A percentile compares a stretch with the other conserved stretches of the same genome.
These are phyloP conservation scores for Fraxinus sp. DNA, from an alignment of 305 asterid genomes.

Conservation along the genomic window DNA sequence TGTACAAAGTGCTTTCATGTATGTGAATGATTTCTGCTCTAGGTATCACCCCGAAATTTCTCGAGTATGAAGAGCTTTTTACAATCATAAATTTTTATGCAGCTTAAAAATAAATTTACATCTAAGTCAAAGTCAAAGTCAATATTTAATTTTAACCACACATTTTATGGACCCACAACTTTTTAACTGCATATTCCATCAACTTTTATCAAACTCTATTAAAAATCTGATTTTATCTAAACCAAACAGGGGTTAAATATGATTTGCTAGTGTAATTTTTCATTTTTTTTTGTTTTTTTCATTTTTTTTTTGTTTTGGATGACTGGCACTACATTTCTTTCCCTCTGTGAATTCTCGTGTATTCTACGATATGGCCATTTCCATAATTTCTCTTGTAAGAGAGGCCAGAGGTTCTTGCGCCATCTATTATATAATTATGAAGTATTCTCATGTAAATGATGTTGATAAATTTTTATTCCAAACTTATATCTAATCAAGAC, in stretches of 20 bases:
- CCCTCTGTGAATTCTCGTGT: background rate
- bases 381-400: background rate
- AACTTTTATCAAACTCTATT: background rate
- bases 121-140: background rate
- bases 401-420: background rate
- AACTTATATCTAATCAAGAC: constrained; percentile 19
- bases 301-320: background rate
- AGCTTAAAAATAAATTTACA: too few species aligned
- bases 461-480: background rate
- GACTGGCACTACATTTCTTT: background rate
- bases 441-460: background rate
- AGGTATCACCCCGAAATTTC: background rate
- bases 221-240: background rate
- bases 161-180: background rate
- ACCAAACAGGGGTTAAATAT: background rate
- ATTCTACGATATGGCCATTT: background rate
- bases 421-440: background rate
- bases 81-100: background rate
- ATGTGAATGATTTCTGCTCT: background rate
- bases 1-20: background rate
- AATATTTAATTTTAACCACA: background rate
- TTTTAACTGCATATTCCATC: too few species aligned
- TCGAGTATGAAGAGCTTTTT: background rate
- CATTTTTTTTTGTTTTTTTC: background rate
- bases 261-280: background rate